Evolutionary conservation across 2,329 filamentous ascomycete genomes (phyloP).

Genomic region (Fusarium sp.): DNA sequence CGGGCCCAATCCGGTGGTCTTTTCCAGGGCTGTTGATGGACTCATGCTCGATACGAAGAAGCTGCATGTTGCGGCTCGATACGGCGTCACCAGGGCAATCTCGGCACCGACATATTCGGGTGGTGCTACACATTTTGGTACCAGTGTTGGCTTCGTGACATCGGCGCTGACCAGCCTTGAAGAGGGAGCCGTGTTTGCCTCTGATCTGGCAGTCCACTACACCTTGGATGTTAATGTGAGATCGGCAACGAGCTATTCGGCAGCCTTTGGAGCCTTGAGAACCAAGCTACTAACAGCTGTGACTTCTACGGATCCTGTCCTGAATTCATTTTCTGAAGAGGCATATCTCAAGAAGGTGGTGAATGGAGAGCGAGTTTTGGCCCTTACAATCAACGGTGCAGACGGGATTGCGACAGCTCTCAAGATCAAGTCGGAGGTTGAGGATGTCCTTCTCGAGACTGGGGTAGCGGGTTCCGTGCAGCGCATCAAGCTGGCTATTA

Average conservation of each 20-base stretch:
- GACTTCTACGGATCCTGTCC: constrained; percentile 47
- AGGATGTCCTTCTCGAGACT: constrained; percentile 51
- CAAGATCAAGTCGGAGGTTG: constrained; percentile 68
- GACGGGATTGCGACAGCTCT: constrained; percentile 71
- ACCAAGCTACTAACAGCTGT: constrained; percentile 66
- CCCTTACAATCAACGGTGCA: constrained; percentile 70
- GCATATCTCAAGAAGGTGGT: constrained; percentile 67
- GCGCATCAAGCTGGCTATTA: constrained; percentile 65
- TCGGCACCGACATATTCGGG: constrained; percentile 63
- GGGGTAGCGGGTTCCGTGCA: background rate
- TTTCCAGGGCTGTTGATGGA: constrained; percentile 70
- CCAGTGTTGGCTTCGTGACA: constrained; percentile 69
- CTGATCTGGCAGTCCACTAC: constrained; percentile 69
- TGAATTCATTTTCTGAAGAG: constrained; percentile 60
- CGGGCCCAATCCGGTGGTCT: constrained; percentile 58
- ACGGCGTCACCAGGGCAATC: constrained; percentile 70
- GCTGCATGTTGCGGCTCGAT: constrained; percentile 62
- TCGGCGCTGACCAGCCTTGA: constrained; percentile 60
- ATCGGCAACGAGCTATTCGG: constrained; percentile 64
- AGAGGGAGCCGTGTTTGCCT: constrained; percentile 63
- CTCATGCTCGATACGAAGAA: constrained; percentile 68
- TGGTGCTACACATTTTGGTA: constrained; percentile 62
- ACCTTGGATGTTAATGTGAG: constrained; percentile 59
- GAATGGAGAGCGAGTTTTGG: constrained; percentile 64
- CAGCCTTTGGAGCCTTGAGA: constrained; percentile 63